phyloP scores from a whole-genome alignment of 2,329 filamentous ascomycete species.

The Penicillium corylophilum region DNA sequence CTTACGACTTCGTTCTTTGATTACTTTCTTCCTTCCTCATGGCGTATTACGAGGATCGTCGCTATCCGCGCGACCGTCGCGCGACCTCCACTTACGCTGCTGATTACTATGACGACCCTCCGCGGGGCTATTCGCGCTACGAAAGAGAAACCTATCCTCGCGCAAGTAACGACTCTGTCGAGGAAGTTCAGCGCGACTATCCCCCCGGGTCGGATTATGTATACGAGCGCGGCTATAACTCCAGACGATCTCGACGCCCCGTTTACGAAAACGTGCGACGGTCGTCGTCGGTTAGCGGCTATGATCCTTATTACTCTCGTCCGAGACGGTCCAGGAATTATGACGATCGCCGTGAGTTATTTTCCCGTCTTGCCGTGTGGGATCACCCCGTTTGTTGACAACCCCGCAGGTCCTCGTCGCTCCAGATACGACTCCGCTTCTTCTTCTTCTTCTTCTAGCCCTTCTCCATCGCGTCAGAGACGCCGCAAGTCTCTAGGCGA shows the following conservation, averaged over 20 bases:
- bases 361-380: not conserved
- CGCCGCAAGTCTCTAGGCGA: slow-evolving; percentile 50
- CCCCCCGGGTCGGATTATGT: slow-evolving; percentile 62
- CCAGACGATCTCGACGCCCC: slow-evolving; percentile 20
- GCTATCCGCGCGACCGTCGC: slow-evolving; percentile 33
- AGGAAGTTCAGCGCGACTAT: slow-evolving; percentile 82
- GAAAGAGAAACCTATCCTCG: slow-evolving; percentile 45
- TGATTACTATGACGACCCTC: slow-evolving; percentile 29
- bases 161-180: slow-evolving; percentile 71
- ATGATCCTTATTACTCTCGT: slow-evolving; percentile 37
- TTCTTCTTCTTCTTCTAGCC: slow-evolving; percentile 40
- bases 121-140: slow-evolving; percentile 15
- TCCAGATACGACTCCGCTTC: slow-evolving; percentile 34
- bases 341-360: slow-evolving; percentile 42
- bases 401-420: slow-evolving; percentile 28
- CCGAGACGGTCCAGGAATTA: slow-evolving; percentile 48
- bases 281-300: slow-evolving; percentile 38
- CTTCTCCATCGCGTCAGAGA: slow-evolving; percentile 40
- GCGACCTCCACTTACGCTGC: slow-evolving; percentile 27
- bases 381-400: not conserved
- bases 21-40: slow-evolving; percentile 21
- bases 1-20: slow-evolving; percentile 3
- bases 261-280: slow-evolving; percentile 38
- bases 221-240: slow-evolving; percentile 27
- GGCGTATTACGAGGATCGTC: slow-evolving; percentile 40